Base-by-base conservation (phyloP, 2,329 filamentous ascomycete genomes). In the Malbranchea zuffiana region DNA sequence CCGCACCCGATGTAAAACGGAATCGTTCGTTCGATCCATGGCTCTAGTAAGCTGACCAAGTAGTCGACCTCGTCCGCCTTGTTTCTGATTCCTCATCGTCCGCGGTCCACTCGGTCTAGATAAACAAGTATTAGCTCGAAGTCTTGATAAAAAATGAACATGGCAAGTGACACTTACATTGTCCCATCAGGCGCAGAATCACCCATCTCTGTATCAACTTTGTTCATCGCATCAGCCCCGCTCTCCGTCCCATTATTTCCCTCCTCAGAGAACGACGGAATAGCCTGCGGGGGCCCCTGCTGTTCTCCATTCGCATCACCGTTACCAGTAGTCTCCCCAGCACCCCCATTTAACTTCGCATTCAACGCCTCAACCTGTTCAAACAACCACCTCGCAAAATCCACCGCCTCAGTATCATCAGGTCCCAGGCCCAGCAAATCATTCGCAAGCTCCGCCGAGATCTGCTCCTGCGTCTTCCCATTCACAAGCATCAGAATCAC, bases 401-500 rank as follows among this genome's bases (percentile, higher is more conserved):
- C 80, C 44, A 74, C 75, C 5, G 85, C 84, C 46, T 78, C 79
- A 34, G 81, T 76, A 50, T 95, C 88, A 42, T 93, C 86, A 31
- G 85, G 78, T 2, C 77, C 76, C 3, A 95, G 72, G 40, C 78
- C 78, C 2, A 98, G 73, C 27, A 98, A 72, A 51, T 98, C 90
- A 46, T 79, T 81, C 1, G 87, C 82, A 10, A 98, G 75, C 57
- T 98, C 90, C 28, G 75, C 68, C 6, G 86, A 82, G 47, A 98
- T 88, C 56, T 95, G 81, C 34, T 87, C 78, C 57, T 93, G 80
- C 3, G 82, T 86, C 62, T 94, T 95, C 51, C 87, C 85, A 63
- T 95, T 96, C 44, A 84, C 84, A 20, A 98, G 74, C 88, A 96
- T 95, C 45, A 96, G 75, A 41, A 96, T 81, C 48, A 98, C 90